phyloP scores from a whole-genome alignment of 2,329 filamentous ascomycete species.

The Calonectria leucothoes region DNA sequence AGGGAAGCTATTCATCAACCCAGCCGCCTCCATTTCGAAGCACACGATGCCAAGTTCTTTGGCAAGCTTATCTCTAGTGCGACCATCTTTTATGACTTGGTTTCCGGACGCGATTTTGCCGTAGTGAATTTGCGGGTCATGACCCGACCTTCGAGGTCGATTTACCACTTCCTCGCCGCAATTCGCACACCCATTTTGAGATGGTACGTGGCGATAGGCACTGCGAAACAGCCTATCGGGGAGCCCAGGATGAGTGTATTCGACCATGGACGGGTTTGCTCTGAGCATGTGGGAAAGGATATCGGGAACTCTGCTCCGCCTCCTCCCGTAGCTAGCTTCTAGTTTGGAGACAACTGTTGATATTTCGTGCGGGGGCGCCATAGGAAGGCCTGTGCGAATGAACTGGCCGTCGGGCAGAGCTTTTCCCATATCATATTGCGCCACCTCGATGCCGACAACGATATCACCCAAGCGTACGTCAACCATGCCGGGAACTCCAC shows the following conservation, averaged over 20 bases:
- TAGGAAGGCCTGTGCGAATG: background rate
- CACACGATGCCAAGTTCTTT: background rate
- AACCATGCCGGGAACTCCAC: constrained; percentile 20
- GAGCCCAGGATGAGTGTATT: background rate
- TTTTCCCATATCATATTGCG: constrained; percentile 42
- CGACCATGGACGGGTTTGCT: background rate
- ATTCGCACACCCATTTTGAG: background rate
- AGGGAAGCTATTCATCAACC: background rate
- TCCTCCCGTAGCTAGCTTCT: background rate
- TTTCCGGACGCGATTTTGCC: background rate
- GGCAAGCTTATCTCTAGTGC: background rate
- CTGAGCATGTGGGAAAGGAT: background rate
- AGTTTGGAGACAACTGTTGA: background rate
- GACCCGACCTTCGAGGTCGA: background rate
- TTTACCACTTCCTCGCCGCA: background rate
- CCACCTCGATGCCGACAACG: constrained; percentile 36
- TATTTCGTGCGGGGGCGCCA: background rate
- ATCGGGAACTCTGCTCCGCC: background rate
- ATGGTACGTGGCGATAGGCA: background rate
- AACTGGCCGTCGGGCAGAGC: background rate
- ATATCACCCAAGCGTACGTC: constrained; percentile 42
- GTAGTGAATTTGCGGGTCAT: background rate
- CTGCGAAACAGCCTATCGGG: background rate
- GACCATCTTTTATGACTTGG: background rate
- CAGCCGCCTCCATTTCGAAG: too few species aligned